Evolutionary conservation across 2,329 filamentous ascomycete genomes (phyloP).

Genomic region (Alternaria ventricosa): DNA sequence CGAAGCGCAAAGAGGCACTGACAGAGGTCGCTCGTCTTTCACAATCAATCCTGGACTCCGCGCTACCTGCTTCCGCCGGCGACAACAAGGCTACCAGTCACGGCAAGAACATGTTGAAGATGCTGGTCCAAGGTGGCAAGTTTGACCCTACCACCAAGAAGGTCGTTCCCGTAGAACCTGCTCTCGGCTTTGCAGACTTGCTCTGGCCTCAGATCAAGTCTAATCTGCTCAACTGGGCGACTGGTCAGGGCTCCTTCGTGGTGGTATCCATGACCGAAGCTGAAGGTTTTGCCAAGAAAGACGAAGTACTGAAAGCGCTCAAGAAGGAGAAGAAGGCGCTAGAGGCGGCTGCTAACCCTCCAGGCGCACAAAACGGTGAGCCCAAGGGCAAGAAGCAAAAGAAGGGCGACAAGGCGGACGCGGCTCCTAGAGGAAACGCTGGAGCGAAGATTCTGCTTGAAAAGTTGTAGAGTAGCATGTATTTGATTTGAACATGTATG

Average conservation of each 20-base stretch:
- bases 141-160: conserved; percentile 78
- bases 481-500: conserved; percentile 2
- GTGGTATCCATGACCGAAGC: conserved; percentile 82
- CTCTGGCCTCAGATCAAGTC: conserved; percentile 84
- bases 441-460: conserved; percentile 56
- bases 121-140: conserved; percentile 84
- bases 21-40: conserved; percentile 64
- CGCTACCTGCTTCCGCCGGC: conserved; percentile 36
- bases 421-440: conserved; percentile 51
- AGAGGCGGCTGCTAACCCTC: conserved; percentile 67
- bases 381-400: conserved; percentile 42
- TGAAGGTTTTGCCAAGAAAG: conserved; percentile 68
- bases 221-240: conserved; percentile 81
- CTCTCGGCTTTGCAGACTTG: conserved; percentile 78
- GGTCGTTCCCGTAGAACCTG: conserved; percentile 73
- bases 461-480: conserved; percentile 39
- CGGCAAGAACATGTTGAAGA: conserved; percentile 88
- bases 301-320: conserved; percentile 71
- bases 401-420: conserved; percentile 49
- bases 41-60: conserved; percentile 43
- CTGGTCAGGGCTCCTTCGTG: conserved; percentile 83
- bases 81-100: conserved; percentile 59
- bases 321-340: conserved; percentile 76
- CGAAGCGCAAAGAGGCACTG: conserved; percentile 63
- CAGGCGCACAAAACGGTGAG: conserved; percentile 48